These are phyloP conservation scores for Ogataea henricii DNA, from an alignment of 805 yeast species.

Conservation along the genomic window DNA sequence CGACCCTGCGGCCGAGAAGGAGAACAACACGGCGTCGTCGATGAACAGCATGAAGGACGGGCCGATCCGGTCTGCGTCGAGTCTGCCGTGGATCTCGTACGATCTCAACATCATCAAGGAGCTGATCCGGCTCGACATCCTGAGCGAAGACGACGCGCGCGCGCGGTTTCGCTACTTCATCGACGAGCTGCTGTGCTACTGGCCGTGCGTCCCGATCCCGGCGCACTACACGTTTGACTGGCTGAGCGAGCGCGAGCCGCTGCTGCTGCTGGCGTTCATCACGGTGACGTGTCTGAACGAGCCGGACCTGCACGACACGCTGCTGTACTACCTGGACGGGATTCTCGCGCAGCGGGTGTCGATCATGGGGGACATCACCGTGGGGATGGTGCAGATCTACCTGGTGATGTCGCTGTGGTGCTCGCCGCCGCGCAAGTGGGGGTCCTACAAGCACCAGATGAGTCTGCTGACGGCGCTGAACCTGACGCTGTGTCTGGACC, in stretches of 20 bases:
- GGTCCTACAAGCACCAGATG: constrained; percentile 55
- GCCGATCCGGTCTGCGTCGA: constrained; percentile 34
- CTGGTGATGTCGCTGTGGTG: constrained; percentile 53
- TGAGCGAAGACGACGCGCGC: constrained; percentile 38
- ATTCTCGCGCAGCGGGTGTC: constrained; percentile 46
- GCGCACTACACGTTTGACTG: constrained; percentile 39
- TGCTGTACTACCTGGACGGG: constrained; percentile 47
- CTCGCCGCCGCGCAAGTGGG: constrained; percentile 52
- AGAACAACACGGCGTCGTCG: constrained; percentile 31
- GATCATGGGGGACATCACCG: constrained; percentile 46
- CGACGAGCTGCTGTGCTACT: constrained; percentile 43
- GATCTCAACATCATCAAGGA: constrained; percentile 41
- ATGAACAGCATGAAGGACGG: constrained; percentile 40
- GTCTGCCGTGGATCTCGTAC: constrained; percentile 39
- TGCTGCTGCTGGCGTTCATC: constrained; percentile 44
- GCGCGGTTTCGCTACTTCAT: constrained; percentile 39
- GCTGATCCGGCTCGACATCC: constrained; percentile 37
- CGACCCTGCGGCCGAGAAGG: constrained; percentile 4
- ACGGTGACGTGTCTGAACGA: constrained; percentile 51
- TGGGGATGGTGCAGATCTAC: constrained; percentile 44
- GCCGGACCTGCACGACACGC: constrained; percentile 42
- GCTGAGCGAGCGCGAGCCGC: constrained; percentile 44
- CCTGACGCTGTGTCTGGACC: constrained; percentile 50
- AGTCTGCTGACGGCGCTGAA: constrained; percentile 46
- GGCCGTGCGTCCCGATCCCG: constrained; percentile 52